Base-by-base conservation (phyloP, 768 basidiomycete species). In the Suillus occidentalis region DNA sequence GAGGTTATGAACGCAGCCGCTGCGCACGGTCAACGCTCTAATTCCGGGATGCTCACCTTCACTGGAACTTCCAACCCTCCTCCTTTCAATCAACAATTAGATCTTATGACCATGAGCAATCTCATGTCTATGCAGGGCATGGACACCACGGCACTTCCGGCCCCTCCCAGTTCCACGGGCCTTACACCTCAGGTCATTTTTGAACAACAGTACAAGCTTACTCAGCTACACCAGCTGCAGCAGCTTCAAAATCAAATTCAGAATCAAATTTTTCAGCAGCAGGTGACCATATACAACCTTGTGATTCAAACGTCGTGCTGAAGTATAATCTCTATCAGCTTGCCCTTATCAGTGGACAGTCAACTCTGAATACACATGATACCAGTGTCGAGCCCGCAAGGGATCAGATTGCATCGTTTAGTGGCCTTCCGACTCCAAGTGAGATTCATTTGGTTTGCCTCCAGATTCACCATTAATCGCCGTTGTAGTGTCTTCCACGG, bases 261-360 rank as follows among this genome's bases (percentile, higher is more conserved):
- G 73, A 88, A 88, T 64, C 90, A 93, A 80, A 91, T 94, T 65
- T 91, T 94, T 65, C 93, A 95, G 71, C 93, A 95, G 73, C 94
- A 95, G 88, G 94, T 90, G 63, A 66, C 85, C 73, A 31, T 22
- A 6, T 18, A 42, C 59, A 36, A n/a, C 50, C 31, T 43, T 58
- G 36, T 40, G 40, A 20, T 59, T 42, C 28, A 18, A 59, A 42
- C 14, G 4, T 52, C 61, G 39, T 65, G 57, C 60, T 69, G 61
- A 68, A 66, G 40, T 65, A 53, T 10, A 61, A 36, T 65, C 64
- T 31, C 58, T 65, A 65, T 61, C 69, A 89, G 89, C 88, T 91
- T 69, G 89, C 89, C 20, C 83, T 91, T 67, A 87, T 90, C 71
- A 88, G 85, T 66, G 80, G 85, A 14, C 75, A 76, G 37, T 67